These are phyloP conservation scores for Eruca vesicaria DNA, from an alignment of 441 rosid species.

Conservation along the genomic window DNA sequence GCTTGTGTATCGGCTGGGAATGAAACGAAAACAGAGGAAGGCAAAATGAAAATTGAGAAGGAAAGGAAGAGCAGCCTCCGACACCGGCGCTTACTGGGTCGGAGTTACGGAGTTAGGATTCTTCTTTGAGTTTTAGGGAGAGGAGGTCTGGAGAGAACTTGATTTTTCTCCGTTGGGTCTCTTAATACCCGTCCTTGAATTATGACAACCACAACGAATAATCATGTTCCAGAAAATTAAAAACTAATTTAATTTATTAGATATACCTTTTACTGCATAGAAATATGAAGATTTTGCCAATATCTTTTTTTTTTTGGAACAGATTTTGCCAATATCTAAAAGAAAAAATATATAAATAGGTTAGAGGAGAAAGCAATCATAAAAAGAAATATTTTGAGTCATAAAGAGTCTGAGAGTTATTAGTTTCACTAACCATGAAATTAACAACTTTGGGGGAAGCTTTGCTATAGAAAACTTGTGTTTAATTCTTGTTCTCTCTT, in stretches of 20 bases:
- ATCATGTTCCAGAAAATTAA: too few relatives aligned
- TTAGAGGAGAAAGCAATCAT: not conserved
- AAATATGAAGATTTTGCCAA: too few relatives aligned
- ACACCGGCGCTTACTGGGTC: not conserved
- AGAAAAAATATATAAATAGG: not conserved
- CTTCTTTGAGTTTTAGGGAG: not conserved
- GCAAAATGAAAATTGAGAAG: not conserved
- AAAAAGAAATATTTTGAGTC: not conserved
- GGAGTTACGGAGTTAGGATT: not conserved
- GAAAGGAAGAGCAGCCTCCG: not conserved
- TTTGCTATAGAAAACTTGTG: not conserved
- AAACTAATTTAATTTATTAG: too few relatives aligned
- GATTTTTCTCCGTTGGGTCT: too few relatives aligned
- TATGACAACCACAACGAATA: too few relatives aligned
- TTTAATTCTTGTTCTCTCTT: not conserved
- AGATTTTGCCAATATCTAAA: too few relatives aligned
- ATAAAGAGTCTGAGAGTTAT: not conserved
- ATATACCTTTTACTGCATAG: too few relatives aligned
- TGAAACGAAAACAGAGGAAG: not conserved
- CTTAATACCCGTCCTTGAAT: too few relatives aligned
- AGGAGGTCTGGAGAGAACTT: not conserved
- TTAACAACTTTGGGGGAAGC: not conserved
- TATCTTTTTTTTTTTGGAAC: too few relatives aligned
- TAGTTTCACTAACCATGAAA: not conserved
- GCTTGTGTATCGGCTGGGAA: not conserved